Evolutionary conservation across 164 flowering plant species (phyloP).

Genomic region (Euptelea pleiosperma): DNA sequence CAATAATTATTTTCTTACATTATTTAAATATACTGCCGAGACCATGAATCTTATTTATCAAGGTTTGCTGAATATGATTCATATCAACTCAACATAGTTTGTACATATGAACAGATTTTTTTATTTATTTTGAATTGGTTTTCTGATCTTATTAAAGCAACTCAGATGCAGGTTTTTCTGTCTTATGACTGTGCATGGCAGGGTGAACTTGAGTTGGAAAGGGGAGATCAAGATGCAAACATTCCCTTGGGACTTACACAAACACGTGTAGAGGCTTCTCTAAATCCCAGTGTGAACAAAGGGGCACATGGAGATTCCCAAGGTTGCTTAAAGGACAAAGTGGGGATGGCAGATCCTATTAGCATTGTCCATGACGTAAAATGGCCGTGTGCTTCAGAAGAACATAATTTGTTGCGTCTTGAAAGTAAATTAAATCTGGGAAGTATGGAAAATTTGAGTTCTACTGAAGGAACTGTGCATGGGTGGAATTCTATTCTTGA

Average conservation of each 20-base stretch:
- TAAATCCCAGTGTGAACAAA: slow-evolving; percentile 21
- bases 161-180: slow-evolving; percentile 6
- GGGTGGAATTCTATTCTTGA: slow-evolving; percentile 17
- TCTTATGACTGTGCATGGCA: slow-evolving; percentile 24
- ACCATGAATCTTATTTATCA: too few relatives aligned
- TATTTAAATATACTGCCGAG: too few relatives aligned
- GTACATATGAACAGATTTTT: neutral
- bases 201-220: slow-evolving; percentile 24
- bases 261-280: slow-evolving; percentile 11
- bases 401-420: slow-evolving; percentile 9
- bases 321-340: slow-evolving; percentile 24
- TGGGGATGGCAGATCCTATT: slow-evolving; percentile 11
- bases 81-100: too few relatives aligned
- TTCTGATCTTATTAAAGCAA: neutral
- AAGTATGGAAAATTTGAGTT: slow-evolving; percentile 18
- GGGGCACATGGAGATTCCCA: slow-evolving; percentile 21
- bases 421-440: slow-evolving; percentile 13
- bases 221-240: slow-evolving; percentile 9
- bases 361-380: slow-evolving; percentile 15
- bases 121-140: neutral
- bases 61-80: too few relatives aligned
- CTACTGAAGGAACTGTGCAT: slow-evolving; percentile 17
- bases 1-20: too few relatives aligned
- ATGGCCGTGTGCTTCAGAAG: slow-evolving; percentile 10
- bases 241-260: slow-evolving; percentile 9